Base-by-base conservation (phyloP, 164 flowering plant genomes). In the Platanus orientalis region DNA sequence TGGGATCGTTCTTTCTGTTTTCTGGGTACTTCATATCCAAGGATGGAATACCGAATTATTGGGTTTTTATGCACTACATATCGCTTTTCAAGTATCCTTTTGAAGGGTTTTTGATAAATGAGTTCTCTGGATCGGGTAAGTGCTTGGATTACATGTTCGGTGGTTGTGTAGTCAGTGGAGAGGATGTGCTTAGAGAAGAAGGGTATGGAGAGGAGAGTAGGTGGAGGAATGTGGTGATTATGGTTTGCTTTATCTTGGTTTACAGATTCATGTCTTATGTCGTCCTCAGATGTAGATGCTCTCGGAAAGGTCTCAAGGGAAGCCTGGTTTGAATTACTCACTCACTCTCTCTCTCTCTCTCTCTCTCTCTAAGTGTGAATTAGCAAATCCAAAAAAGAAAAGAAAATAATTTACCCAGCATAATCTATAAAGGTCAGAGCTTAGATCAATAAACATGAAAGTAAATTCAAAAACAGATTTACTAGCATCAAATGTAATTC, bases 71-170 rank as follows among this genome's bases (percentile, higher is more conserved):
- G 93, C 96, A 94, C 69, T 94, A 91, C 47, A 62, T 91, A 16
- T 91, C 96, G 1, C 65, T 94, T 56, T 94, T 91, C 52, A 94
- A 94, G 90, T 91, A 94, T 48, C 99, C 97, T 13, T 94, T 86
- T 70, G 99, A 94, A 76, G 95, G 95, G 79, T 83, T 94, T 58
- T 64, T 94, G 80, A 80, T 89, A 58, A 94, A 94, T 62, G 99
- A 94, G 79, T 94, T 89, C 68, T 81, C 89, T 0, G 79, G 77
- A 0, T 64, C 86, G 2, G 76, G 74, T 2, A 85, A 83, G 77
- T 93, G 97, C 71, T 71, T 90, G 80, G 83, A 85, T 55, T 76
- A 71, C 70, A 73, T 83, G 84, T 83, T 87, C 58, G 98, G 89
- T 51, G 61, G 34, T 1, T 93, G 98, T 65, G 49, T 78, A 54